Evolutionary conservation across 2,329 filamentous ascomycete species (phyloP).

Genomic region (Colletotrichum plurivorum): DNA sequence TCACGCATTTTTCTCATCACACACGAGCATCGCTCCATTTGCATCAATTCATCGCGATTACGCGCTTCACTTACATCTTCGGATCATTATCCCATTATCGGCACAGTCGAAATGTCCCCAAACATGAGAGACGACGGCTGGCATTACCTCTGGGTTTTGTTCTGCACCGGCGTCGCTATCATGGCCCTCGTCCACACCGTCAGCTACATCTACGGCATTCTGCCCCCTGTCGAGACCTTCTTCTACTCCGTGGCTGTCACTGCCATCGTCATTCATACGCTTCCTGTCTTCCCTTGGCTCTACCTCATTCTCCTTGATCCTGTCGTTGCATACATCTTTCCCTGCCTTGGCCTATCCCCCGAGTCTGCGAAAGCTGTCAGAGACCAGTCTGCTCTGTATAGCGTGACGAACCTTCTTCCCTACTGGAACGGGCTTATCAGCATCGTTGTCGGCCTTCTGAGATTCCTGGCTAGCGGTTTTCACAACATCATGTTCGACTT

Average conservation of each 20-base stretch:
- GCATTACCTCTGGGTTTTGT: neutral
- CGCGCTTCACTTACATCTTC: neutral
- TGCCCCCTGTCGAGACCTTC: neutral
- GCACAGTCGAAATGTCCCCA: neutral
- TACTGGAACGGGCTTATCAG: neutral
- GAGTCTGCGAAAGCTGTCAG: neutral
- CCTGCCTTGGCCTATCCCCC: neutral
- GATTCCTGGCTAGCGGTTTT: neutral
- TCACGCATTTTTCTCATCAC: neutral
- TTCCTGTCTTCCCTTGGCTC: neutral
- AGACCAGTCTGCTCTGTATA: neutral
- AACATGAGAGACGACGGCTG: neutral
- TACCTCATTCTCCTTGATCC: neutral
- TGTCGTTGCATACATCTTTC: neutral
- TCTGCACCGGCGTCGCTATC: neutral
- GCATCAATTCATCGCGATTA: neutral
- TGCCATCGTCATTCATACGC: neutral
- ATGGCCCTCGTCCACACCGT: neutral
- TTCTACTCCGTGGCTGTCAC: neutral
- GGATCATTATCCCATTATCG: neutral
- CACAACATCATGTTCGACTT: constrained; percentile 6
- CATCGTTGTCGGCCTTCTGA: neutral
- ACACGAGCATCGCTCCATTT: neutral
- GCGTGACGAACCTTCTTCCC: neutral
- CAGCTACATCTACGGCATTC: neutral